Conservation (phyloP, 1,284 basidiomycete genomes). For the Trametes hirsuta region DNA sequence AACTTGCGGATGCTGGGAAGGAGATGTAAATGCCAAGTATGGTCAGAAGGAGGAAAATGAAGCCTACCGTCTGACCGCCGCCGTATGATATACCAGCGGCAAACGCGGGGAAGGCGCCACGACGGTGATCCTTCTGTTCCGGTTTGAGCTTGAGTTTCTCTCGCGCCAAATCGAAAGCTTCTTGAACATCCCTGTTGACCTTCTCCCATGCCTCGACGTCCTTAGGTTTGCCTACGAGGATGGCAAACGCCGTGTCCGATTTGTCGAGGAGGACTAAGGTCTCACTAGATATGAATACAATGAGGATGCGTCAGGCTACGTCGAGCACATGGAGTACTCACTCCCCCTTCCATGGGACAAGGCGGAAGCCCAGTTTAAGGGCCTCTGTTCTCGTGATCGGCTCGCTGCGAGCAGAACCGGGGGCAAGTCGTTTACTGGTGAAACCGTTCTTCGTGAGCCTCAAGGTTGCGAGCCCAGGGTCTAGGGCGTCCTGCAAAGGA, state of each 20-base stretch:
- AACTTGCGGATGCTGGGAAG: not conserved
- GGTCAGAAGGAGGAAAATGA: not conserved
- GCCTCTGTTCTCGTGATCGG: not conserved
- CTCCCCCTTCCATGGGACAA: not conserved
- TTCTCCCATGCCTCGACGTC: not conserved
- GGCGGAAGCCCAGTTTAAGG: not conserved
- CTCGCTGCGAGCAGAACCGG: no score
- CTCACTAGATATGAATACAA: not conserved
- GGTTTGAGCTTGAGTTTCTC: not conserved
- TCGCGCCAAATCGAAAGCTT: not conserved
- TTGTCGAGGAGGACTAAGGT: not conserved
- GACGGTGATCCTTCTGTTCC: slow-evolving; percentile 4
- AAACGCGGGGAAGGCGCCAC: slow-evolving; percentile 10
- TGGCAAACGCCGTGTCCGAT: not conserved
- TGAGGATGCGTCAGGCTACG: no score
- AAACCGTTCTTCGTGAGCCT: no score
- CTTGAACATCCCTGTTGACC: not conserved
- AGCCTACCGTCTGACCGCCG: slow-evolving; percentile 17
- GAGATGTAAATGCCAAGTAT: not conserved
- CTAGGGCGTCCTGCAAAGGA: no score
- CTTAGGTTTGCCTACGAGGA: not conserved
- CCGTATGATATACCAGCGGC: slow-evolving; percentile 20
- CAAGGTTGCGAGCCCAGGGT: no score
- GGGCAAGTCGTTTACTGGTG: no score
- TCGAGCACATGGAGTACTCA: not conserved